Conservation (phyloP, 768 basidiomycete genomes). For the Trichaptum fuscoviolaceum region DNA sequence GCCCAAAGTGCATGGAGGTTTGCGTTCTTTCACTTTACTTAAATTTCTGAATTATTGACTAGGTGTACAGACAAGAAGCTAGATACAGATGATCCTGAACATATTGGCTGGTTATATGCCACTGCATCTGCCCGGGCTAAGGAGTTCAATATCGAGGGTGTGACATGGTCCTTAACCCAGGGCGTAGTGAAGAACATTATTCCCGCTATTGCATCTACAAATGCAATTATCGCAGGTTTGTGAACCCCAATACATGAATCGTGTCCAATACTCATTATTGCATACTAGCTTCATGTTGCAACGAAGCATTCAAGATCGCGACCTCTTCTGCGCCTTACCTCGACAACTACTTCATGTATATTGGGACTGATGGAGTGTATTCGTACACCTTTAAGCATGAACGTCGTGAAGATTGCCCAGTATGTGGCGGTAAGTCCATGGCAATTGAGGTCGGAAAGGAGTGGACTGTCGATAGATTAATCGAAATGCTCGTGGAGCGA, state of each 20-base stretch:
- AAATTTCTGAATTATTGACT: slow-evolving; percentile 6
- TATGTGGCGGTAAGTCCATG: slow-evolving; percentile 89
- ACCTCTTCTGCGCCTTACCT: slow-evolving; percentile 92
- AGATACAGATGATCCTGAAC: slow-evolving; percentile 96
- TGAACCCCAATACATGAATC: background rate
- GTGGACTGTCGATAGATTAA: slow-evolving; percentile 78
- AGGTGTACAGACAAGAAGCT: slow-evolving; percentile 75
- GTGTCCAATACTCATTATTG: background rate
- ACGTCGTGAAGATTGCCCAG: slow-evolving; percentile 88
- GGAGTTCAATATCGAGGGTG: slow-evolving; percentile 96
- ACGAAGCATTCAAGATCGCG: slow-evolving; percentile 98
- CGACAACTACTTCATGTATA: slow-evolving; percentile 98
- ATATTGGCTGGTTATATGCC: slow-evolving; percentile 90
- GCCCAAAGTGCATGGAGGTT: slow-evolving; percentile 90
- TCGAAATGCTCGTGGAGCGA: slow-evolving; percentile 81
- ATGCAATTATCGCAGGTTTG: slow-evolving; percentile 92
- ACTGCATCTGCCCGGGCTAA: slow-evolving; percentile 77
- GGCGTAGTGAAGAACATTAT: slow-evolving; percentile 99
- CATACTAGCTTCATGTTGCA: slow-evolving; percentile 83
- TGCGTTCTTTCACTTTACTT: slow-evolving; percentile 12
- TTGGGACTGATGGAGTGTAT: slow-evolving; percentile 94
- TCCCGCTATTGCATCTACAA: slow-evolving; percentile 97
- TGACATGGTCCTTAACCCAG: slow-evolving; percentile 96
- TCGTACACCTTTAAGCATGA: slow-evolving; percentile 97
- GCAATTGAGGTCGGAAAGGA: slow-evolving; percentile 66